Evolutionary conservation across 2,329 filamentous ascomycete genomes (phyloP).

Genomic region (Cercospora sojina): DNA sequence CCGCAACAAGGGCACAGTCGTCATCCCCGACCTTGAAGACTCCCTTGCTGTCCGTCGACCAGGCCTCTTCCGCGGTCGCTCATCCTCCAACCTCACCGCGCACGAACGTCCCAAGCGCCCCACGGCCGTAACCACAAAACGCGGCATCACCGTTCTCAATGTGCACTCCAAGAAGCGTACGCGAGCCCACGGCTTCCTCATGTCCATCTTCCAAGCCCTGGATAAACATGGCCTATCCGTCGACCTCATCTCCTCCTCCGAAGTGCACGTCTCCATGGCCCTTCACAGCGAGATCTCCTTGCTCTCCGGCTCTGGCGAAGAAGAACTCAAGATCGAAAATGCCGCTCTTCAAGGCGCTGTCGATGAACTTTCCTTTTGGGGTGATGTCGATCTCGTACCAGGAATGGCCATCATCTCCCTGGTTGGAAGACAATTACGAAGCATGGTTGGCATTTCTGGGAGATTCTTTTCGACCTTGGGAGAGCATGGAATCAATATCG

Average conservation of each 20-base stretch:
- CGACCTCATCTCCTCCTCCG: constrained; percentile 91
- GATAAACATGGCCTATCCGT: constrained; percentile 85
- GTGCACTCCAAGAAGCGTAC: constrained; percentile 97
- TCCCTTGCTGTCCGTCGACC: constrained; percentile 55
- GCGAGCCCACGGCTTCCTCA: constrained; percentile 93
- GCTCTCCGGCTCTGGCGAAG: constrained; percentile 46
- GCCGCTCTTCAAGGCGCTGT: constrained; percentile 54
- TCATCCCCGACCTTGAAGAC: constrained; percentile 70
- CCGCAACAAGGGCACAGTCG: constrained; percentile 72
- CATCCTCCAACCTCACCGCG: constrained; percentile 41
- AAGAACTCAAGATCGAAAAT: constrained; percentile 50
- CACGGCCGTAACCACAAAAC: constrained; percentile 87
- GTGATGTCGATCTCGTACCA: constrained; percentile 83
- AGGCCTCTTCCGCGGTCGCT: constrained; percentile 52
- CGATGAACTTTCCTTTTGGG: constrained; percentile 72
- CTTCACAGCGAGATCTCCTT: constrained; percentile 74
- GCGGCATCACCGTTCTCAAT: constrained; percentile 94
- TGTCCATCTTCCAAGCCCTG: constrained; percentile 86
- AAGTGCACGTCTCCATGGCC: constrained; percentile 97
- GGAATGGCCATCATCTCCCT: constrained; percentile 95
- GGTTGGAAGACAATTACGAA: constrained; percentile 94
- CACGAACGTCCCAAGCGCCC: constrained; percentile 50
- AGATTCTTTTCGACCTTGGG: constrained; percentile 94
- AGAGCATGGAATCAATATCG: constrained; percentile 91
- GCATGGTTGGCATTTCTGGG: constrained; percentile 88